Evolutionary conservation across 23 red algal species (phyloP), one percentile per base, ranked within the genome.

Genomic region (Gracilaria caudata): DNA sequence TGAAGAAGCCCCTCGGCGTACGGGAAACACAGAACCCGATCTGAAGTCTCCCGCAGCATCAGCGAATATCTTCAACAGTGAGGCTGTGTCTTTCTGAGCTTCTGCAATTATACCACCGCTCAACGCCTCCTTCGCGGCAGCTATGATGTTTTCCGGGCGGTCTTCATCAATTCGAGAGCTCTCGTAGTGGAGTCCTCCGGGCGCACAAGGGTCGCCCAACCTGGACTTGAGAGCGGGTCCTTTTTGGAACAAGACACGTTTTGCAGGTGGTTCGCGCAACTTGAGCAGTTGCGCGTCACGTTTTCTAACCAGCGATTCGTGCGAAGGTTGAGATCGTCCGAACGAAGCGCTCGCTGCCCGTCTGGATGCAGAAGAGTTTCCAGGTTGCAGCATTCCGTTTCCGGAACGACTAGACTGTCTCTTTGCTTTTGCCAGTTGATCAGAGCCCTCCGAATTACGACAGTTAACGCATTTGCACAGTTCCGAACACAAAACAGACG

Each of bases 401-500:
- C 63, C 21, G 30, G 43, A 53, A 13, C 43, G 65, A 28, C 34
- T 71, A 0, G 38, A 75, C 0, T 32, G 1, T 39, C 10, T 63
- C 51, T 63, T 57, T 3, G 39, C 81, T 19, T 26, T 68, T 7
- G n/a, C 17, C 19, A 79, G 1, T 38, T 89, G 39, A 37, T 51
- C 38, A 24, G 73, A 66, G 44, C 86, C 86, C 41, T 78, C 86
- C 5, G 26, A 79, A 41, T 97, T 97, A 11, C 81, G 64, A 51
- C 95, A 97, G 24, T 90, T 94, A 20, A 91, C 68, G 58, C 96
- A 98, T 40, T 90, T 87, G 86, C 96, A 98, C 45, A 91, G 64
- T 44, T 92, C 92, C 21, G 90, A 92, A 73, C 96, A 98, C 44
- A 87, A 28, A 3, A 98, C 96, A 47, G 78, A 57, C 46, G 76